Evolutionary conservation across 805 yeast species (phyloP).

Genomic region (Wickerhamomyces bovis): DNA sequence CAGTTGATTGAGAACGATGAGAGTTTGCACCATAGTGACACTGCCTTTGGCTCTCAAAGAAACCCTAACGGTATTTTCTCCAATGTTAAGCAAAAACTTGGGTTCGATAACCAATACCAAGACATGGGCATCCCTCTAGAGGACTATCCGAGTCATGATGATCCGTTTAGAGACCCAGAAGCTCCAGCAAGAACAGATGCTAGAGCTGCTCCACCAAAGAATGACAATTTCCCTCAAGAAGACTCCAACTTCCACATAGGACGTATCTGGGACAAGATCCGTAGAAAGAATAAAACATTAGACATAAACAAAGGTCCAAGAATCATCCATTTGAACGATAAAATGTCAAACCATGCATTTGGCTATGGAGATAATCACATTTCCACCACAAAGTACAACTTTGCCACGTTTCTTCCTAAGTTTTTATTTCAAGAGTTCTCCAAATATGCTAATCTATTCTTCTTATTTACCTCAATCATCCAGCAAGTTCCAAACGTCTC

Average conservation of each 20-base stretch:
- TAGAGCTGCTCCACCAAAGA: constrained; percentile 6
- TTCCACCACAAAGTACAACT: constrained; percentile 91
- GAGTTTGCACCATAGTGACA: constrained; percentile 17
- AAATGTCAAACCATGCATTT: constrained; percentile 43
- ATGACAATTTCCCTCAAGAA: constrained; percentile 13
- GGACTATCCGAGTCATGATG: constrained; percentile 12
- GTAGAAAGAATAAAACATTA: constrained; percentile 20
- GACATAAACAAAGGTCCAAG: constrained; percentile 43
- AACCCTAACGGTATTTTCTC: constrained; percentile 12
- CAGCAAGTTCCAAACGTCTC: constrained; percentile 97
- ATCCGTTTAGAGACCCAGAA: constrained; percentile 24
- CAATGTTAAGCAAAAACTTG: constrained; percentile 19
- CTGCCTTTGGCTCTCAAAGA: constrained; percentile 11
- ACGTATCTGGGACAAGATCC: constrained; percentile 30
- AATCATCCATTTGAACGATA: constrained; percentile 62
- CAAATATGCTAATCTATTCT: constrained; percentile 92
- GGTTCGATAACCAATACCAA: constrained; percentile 18
- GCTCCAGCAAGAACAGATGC: constrained; percentile 9
- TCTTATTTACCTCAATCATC: constrained; percentile 83
- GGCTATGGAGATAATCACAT: constrained; percentile 78
- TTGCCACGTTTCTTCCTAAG: constrained; percentile 90
- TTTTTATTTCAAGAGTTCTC: constrained; percentile 95
- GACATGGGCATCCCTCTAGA: constrained; percentile 23
- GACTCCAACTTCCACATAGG: constrained; percentile 34
- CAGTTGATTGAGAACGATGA: constrained; percentile 33